Percentiles rank a stretch among this genome's conserved stretches.
Evolutionary conservation across 441 rosid genomes (phyloP).

Genomic region (Croton laevigatus): DNA sequence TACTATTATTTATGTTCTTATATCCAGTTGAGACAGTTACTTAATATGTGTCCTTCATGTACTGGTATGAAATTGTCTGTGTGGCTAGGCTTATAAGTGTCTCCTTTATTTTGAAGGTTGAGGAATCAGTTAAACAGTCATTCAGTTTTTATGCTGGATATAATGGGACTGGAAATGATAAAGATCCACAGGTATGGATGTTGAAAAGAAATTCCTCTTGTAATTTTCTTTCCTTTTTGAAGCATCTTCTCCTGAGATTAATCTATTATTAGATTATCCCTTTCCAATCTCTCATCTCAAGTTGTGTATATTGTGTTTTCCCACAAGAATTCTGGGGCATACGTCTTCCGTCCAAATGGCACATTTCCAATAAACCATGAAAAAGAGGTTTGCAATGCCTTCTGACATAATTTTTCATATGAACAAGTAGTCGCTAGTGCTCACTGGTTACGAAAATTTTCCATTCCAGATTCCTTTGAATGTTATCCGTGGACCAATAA

Average conservation of each 20-base stretch:
- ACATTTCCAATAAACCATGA: constrained; percentile 58
- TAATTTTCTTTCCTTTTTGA: constrained; percentile 10
- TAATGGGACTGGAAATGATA: constrained; percentile 61
- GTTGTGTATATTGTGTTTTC: constrained; percentile 10
- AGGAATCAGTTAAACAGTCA: constrained; percentile 58
- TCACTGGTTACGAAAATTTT: constrained; percentile 14
- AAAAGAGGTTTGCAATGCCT: constrained; percentile 51
- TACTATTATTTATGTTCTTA: constrained; percentile 9
- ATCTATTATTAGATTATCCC: constrained; percentile 9
- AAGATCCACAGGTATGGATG: constrained; percentile 71
- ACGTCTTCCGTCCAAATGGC: constrained; percentile 97
- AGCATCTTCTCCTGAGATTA: constrained; percentile 17
- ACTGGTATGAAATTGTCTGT: constrained; percentile 2
- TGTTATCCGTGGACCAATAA: constrained; percentile 65
- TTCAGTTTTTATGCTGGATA: constrained; percentile 72
- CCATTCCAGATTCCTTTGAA: constrained; percentile 65
- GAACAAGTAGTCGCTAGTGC: constrained; percentile 17
- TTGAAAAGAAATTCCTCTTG: constrained; percentile 8
- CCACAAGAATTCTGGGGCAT: constrained; percentile 82
- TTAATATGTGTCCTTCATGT: neutral
- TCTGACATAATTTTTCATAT: constrained; percentile 13
- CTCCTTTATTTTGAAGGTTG: constrained; percentile 47
- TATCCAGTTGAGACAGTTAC: constrained; percentile 5
- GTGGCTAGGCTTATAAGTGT: constrained; percentile 33
- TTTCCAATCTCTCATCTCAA: constrained; percentile 16